Base-by-base conservation (phyloP, 495 filamentous ascomycete species). In the Xylaria bambusicola region DNA sequence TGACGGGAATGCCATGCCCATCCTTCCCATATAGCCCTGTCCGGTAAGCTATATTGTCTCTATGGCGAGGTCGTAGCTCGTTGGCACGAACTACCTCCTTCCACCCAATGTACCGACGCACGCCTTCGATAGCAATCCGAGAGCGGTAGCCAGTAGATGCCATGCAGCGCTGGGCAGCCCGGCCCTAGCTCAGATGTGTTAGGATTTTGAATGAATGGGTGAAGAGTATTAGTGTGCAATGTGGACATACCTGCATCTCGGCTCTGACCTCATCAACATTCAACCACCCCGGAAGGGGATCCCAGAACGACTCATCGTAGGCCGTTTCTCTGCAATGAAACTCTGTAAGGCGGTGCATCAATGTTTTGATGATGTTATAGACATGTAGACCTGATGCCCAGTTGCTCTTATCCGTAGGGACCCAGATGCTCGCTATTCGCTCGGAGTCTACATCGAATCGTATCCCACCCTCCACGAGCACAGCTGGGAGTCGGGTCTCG, bases 231-330 rank as follows among this genome's bases (percentile, higher is more conserved):
- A n/a, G 44, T n/a, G n/a, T n/a, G n/a, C n/a, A 12, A 15, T 13
- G 23, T 45, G 13, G 26, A 15, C 53, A 35, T 56, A 56, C 53
- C 29, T 56, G 53, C 53, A 56, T 56, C 41, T 56, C 53, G 13
- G 53, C 53, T 24, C 53, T 56, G n/a, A 56, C 41, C 41, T 56
- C 53, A 9, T 56, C 53, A 9, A 56, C 41, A 18, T 56, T 56
- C 29, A 56, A 20, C 53, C 53, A 56, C 6, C 53, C 53, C 12
- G 53, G 29, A 21, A 47, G 17, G 36, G 53, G 53, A 7, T 35
- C 9, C 53, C 53, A 56, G 21, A 56, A 56, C 2, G 27, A 31
- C 17, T 18, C 27, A 23, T 6, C 13, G 18, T 56, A 18, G 18
- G 2, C 1, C 20, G 2, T 9, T 31, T 21, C 6, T 26, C 13